Evolutionary conservation across 176 grass and related monocot species (phyloP), one percentile per base, ranked within the genome.

Genomic region (Saccharum officinarum): DNA sequence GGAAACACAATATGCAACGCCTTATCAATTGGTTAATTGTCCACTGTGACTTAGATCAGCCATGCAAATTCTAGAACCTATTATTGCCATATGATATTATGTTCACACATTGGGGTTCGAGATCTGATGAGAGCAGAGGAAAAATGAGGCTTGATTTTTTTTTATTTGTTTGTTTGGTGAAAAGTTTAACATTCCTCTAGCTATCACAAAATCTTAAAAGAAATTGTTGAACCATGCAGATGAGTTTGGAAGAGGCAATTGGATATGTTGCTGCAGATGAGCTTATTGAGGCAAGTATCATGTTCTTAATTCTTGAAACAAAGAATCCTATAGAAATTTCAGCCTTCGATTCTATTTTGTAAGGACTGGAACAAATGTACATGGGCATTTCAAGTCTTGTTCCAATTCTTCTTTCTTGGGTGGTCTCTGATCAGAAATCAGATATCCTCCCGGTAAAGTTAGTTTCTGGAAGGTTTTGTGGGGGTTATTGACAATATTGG

Each of bases 251-350:
- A 89, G 93, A 95, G 70, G 97, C 97, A 85, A 99, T 99, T 91
- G 97, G 97, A 78, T 99, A 99, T 91, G 97, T 99, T 86, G 97
- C 92, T 95, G 82, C 93, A 67, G 97, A 99, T 89, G 97, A 99
- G 74, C 97, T 99, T 81, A 96, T 99, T 42, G 97, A 99, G 97
- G 97, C 82, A 87, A 91, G 92, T 94, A 71, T 22, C 68, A 46
- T 64, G 33, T 78, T 49, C 18, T 90, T 31, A 46, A 69, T 71
- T 81, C 8, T 70, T 76, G 16, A 38, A 69, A 81, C 7, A 69
- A 60, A 75, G 13, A 75, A 47, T 40, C 17, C 10, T 76, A 38
- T 26, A 67, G 33, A 67, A 54, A 28, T 9, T 60, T 66, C 11
- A 38, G 28, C 69, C 74, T 67, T 76, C 13, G 18, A 26, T 38